These are phyloP conservation scores for Yamagishiella unicocca DNA, from an alignment of 139 green algal genomes.

Conservation along the genomic window DNA sequence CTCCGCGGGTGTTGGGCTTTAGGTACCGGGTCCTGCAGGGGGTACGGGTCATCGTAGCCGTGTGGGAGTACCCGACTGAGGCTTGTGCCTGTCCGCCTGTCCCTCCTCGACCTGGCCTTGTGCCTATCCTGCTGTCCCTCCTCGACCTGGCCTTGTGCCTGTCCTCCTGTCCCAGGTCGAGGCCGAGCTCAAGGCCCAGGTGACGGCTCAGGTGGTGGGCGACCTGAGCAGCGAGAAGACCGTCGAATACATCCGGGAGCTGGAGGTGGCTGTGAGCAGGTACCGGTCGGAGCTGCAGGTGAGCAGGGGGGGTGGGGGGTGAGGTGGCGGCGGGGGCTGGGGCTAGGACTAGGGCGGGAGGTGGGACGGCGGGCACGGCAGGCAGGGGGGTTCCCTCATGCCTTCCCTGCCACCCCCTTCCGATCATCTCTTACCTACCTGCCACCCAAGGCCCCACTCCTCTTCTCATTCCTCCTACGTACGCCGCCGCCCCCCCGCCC, in stretches of 20 bases:
- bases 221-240: conserved; percentile 57
- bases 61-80: no score
- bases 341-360: background rate
- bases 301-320: background rate
- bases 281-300: conserved; percentile 48
- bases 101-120: no score
- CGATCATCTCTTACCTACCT: background rate
- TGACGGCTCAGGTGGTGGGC: conserved; percentile 51
- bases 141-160: background rate
- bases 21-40: no score
- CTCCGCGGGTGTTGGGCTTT: no score
- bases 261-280: conserved; percentile 52
- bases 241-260: conserved; percentile 62
- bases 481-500: background rate
- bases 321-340: background rate
- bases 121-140: background rate
- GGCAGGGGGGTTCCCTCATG: no score
- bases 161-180: conserved; percentile 29
- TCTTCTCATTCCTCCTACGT: background rate
- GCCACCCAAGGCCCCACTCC: no score
- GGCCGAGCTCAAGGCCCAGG: conserved; percentile 45
- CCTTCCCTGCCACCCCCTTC: no score
- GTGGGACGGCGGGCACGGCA: background rate
- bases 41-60: no score
- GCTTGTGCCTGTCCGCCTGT: no score